Evolutionary conservation across 306 rosid species (phyloP), one percentile per base, ranked within the genome.

Genomic region (Glycine soja): DNA sequence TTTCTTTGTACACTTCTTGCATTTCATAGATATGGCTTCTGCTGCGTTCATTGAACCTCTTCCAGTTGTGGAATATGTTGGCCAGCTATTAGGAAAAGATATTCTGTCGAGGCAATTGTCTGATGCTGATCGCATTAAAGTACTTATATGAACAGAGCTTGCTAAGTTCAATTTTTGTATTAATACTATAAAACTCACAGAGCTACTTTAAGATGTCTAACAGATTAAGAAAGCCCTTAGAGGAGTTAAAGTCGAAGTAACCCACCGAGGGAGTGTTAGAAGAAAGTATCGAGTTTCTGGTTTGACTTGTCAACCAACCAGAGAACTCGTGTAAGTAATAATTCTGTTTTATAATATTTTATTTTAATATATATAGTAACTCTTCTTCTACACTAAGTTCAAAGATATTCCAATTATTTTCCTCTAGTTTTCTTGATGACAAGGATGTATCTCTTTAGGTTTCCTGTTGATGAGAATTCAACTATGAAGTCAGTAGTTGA

Each of bases 211-310:
- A 87, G 70, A 76, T 82, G 79, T 75, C 45, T 86, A 67, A 85
- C 88, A 95, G 99, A 93, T 95, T 36, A 95, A 95, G 83, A 95
- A 93, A 84, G 96, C 97, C 73, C 97, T 95, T 30, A 88, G 99
- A 88, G 99, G 99, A 81, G 99, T 95, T 83, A 95, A 95, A 86
- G 98, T 95, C 78, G 99, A 95, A 85, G 99, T 95, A 72, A 95
- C 99, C 7, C 99, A 95, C 86, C 87, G 99, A 74, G 98, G 96
- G 10, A 89, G 86, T 85, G 96, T 95, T 52, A 85, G 99, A 80
- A 89, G 99, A 80, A 95, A 95, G 87, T 95, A 95, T 75, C 98
- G 99, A 1, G 97, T 95, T 81, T 90, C 98, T 6, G 99, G 99
- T 53, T 88, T 95, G 90, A 95, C 99, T 19, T 87, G 98, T 82